Conservation (phyloP, 139 green algal species). For the Tetradesmus obliquus region DNA sequence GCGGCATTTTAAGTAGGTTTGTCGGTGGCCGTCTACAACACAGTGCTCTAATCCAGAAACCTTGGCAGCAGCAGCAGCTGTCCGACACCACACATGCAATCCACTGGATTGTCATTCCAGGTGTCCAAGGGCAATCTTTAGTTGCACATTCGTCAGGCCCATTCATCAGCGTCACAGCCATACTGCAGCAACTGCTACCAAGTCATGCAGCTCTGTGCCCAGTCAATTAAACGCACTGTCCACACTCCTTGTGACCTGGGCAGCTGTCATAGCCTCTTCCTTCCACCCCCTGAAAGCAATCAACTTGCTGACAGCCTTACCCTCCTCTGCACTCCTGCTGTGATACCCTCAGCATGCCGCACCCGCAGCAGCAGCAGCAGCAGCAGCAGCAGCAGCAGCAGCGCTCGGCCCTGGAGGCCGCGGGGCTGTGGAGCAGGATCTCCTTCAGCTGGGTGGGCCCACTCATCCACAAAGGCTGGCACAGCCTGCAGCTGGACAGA, state of each 20-base stretch:
- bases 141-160: neutral
- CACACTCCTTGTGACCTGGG: too few relatives aligned
- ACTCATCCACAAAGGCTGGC: constrained; percentile 56
- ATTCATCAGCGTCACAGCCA: neutral
- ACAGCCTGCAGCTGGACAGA: constrained; percentile 3
- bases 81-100: neutral
- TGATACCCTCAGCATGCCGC: neutral
- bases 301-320: neutral
- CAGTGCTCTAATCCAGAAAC: neutral
- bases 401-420: neutral
- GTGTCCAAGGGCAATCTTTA: neutral
- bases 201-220: too few relatives aligned
- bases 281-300: too few relatives aligned
- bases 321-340: neutral
- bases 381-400: neutral
- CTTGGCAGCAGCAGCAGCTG: neutral
- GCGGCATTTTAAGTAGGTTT: neutral
- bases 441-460: constrained; percentile 66
- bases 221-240: too few relatives aligned
- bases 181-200: too few relatives aligned
- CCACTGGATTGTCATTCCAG: neutral
- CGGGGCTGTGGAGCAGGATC: constrained; percentile 32
- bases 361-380: neutral
- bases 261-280: too few relatives aligned
- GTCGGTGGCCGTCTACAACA: neutral